phyloP scores from a whole-genome alignment of 257 asterid genomes.

The Parsonsia alboflavescens region DNA sequence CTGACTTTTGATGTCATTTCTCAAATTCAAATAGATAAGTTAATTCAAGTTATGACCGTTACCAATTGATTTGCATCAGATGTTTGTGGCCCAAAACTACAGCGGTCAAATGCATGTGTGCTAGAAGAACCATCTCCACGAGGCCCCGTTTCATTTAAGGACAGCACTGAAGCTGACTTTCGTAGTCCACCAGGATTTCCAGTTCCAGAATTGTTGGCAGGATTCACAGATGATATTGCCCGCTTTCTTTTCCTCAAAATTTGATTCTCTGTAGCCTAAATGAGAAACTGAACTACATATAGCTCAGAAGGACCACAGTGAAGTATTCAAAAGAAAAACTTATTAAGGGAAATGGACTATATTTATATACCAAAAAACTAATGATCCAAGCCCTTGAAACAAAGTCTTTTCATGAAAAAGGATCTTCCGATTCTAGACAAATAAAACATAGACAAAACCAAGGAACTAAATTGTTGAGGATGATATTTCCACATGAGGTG shows the following conservation, averaged over 20 bases:
- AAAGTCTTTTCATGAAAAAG: background rate
- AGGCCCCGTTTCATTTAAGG: slow-evolving; percentile 20
- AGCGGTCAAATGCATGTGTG: slow-evolving; percentile 6
- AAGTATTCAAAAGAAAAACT: background rate
- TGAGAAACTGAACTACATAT: slow-evolving; percentile 8
- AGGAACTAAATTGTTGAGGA: background rate
- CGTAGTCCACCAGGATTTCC: slow-evolving; percentile 14
- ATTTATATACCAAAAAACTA: background rate
- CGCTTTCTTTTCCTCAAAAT: slow-evolving; percentile 27
- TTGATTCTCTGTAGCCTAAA: slow-evolving; percentile 16
- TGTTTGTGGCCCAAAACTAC: slow-evolving; percentile 15
- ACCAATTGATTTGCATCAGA: slow-evolving; percentile 11
- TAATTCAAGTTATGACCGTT: background rate
- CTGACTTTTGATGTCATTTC: background rate
- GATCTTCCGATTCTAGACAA: background rate
- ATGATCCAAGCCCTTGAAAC: background rate
- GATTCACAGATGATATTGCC: slow-evolving; percentile 15
- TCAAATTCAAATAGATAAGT: background rate
- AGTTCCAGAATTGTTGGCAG: slow-evolving; percentile 18
- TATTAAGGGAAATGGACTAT: background rate
- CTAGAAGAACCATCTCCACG: slow-evolving; percentile 20
- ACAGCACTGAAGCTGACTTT: slow-evolving; percentile 9
- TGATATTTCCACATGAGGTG: background rate
- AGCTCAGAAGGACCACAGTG: background rate
- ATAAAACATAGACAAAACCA: background rate